Evolutionary conservation across 768 basidiomycete species (phyloP).

Genomic region (Podaxis sp.): DNA sequence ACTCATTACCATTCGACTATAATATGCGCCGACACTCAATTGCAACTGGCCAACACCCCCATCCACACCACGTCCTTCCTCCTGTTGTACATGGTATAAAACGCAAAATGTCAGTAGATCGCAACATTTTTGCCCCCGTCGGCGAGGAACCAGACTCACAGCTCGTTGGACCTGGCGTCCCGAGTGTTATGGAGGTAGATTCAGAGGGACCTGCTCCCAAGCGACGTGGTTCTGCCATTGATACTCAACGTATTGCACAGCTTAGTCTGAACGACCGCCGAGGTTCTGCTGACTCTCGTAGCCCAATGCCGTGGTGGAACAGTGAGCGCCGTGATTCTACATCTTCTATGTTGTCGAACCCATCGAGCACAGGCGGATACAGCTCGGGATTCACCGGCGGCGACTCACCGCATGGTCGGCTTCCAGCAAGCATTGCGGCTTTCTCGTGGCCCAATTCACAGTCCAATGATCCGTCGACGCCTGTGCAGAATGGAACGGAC

Average conservation of each 20-base stretch:
- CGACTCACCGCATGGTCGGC: slow-evolving; percentile 59
- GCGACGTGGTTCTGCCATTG: slow-evolving; percentile 81
- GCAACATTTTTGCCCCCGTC: slow-evolving; percentile 46
- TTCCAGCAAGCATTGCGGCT: slow-evolving; percentile 61
- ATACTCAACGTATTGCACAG: slow-evolving; percentile 73
- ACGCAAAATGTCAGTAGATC: slow-evolving; percentile 80
- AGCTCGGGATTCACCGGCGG: slow-evolving; percentile 57
- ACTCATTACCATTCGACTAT: slow-evolving; percentile 61
- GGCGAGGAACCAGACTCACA: slow-evolving; percentile 68
- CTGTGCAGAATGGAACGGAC: slow-evolving; percentile 46
- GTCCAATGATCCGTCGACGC: slow-evolving; percentile 31
- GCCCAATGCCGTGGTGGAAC: slow-evolving; percentile 46
- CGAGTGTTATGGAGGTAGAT: slow-evolving; percentile 58
- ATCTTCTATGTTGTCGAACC: slow-evolving; percentile 67
- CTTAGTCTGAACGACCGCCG: slow-evolving; percentile 78
- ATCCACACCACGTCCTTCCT: slow-evolving; percentile 37
- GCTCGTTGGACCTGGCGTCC: slow-evolving; percentile 66
- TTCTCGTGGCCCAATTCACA: slow-evolving; percentile 69
- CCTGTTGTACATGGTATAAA: slow-evolving; percentile 63
- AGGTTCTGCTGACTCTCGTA: slow-evolving; percentile 69
- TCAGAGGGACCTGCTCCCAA: slow-evolving; percentile 72
- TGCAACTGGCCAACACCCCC: slow-evolving; percentile 53
- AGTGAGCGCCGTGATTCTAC: slow-evolving; percentile 75
- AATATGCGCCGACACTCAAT: slow-evolving; percentile 74
- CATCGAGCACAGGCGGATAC: slow-evolving; percentile 49